Evolutionary conservation across 2,329 filamentous ascomycete genomes (phyloP).

Genomic region (Drechslera avenae): DNA sequence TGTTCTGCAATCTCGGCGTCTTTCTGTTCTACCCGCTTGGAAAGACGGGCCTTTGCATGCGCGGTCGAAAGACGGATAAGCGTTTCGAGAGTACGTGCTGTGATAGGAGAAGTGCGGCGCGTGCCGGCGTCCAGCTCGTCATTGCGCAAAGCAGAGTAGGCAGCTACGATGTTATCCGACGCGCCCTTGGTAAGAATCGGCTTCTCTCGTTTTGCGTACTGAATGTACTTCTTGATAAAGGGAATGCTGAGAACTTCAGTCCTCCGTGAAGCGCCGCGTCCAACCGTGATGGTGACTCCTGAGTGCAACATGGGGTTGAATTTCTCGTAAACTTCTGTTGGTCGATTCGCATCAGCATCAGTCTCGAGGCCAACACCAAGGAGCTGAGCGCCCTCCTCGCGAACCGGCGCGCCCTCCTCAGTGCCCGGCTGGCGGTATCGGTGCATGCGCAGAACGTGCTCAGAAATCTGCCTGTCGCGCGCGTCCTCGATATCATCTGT

Average conservation of each 20-base stretch:
- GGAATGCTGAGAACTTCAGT: constrained; percentile 92
- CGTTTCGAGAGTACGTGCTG: constrained; percentile 94
- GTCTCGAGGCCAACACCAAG: constrained; percentile 85
- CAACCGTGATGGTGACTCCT: constrained; percentile 78
- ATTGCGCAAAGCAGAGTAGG: constrained; percentile 91
- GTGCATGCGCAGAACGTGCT: constrained; percentile 97
- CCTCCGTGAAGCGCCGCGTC: constrained; percentile 74
- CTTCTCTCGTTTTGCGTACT: constrained; percentile 93
- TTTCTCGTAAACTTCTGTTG: constrained; percentile 93
- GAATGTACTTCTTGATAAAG: constrained; percentile 99
- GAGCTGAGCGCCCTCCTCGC: constrained; percentile 82
- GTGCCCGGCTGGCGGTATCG: constrained; percentile 89
- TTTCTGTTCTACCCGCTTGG: constrained; percentile 83
- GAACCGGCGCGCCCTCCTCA: constrained; percentile 92
- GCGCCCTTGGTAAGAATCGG: constrained; percentile 89
- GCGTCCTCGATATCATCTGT: constrained; percentile 98
- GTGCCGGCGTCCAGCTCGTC: constrained; percentile 96
- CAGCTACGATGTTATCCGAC: constrained; percentile 86
- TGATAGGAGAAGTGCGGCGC: constrained; percentile 91
- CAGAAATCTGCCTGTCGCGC: constrained; percentile 86
- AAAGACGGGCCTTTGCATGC: constrained; percentile 90
- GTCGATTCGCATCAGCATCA: constrained; percentile 72
- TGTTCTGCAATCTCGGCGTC: constrained; percentile 87
- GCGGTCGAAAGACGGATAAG: constrained; percentile 97
- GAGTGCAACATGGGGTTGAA: constrained; percentile 95